Conservation (phyloP, 2,329 filamentous ascomycete species). For the Amauroascus verrucosus region DNA sequence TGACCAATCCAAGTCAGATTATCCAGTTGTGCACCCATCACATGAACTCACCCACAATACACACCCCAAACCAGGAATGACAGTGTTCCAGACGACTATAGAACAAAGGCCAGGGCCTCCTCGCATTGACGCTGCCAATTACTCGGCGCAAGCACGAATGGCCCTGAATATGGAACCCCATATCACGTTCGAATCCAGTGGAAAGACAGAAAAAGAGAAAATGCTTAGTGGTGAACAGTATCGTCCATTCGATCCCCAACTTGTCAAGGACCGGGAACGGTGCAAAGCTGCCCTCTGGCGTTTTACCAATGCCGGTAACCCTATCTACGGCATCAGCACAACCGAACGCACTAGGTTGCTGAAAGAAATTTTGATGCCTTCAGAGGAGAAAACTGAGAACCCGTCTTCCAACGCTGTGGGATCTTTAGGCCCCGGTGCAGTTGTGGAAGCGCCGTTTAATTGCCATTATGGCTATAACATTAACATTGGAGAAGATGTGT, state of each 20-base stretch:
- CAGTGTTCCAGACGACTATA: conserved; percentile 29
- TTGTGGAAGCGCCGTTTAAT: conserved; percentile 77
- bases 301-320: conserved; percentile 76
- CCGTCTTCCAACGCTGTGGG: conserved; percentile 43
- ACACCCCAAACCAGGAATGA: conserved; percentile 29
- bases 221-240: conserved; percentile 78
- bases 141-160: conserved; percentile 35
- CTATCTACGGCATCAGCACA: conserved; percentile 57
- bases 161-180: conserved; percentile 36
- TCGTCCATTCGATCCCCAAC: conserved; percentile 64
- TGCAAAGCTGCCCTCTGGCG: conserved; percentile 72
- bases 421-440: conserved; percentile 61
- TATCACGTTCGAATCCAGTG: conserved; percentile 32
- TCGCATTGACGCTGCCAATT: conserved; percentile 31
- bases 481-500: conserved; percentile 71
- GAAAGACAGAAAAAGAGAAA: conserved; percentile 69
- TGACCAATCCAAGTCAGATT: conserved; percentile 31
- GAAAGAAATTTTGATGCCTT: conserved; percentile 31
- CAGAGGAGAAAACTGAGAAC: conserved; percentile 36
- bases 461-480: conserved; percentile 98
- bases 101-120: conserved; percentile 29
- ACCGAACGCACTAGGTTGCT: conserved; percentile 34
- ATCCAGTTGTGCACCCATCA: conserved; percentile 23
- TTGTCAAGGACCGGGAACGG: conserved; percentile 72
- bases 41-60: conserved; percentile 31